phyloP scores from a whole-genome alignment of 371 early-diverging fungal genomes.

The Basidiobolus heterosporus region DNA sequence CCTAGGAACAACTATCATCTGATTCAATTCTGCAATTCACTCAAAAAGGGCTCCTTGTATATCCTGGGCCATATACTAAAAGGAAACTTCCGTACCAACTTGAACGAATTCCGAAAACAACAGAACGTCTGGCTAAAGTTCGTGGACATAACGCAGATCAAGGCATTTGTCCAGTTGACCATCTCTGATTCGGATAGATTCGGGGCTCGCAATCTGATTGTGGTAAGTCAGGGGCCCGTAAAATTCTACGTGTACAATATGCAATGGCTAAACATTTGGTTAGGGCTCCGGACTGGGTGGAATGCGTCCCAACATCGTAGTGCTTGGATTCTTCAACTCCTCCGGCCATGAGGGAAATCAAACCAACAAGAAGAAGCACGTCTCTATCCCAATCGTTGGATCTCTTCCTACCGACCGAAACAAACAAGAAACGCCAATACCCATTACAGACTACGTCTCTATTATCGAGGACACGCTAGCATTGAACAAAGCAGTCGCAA shows the following conservation, averaged over 20 bases:
- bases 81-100: conserved; percentile 21
- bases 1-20: conserved; percentile 24
- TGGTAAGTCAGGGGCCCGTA: no score
- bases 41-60: conserved; percentile 47
- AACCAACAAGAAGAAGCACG: conserved; percentile 2
- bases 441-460: conserved; percentile 29
- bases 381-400: neutral
- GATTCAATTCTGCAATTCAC: conserved; percentile 37
- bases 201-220: conserved; percentile 26
- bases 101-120: conserved; percentile 21
- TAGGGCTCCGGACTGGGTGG: conserved; percentile 38
- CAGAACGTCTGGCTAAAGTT: conserved; percentile 28
- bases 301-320: conserved; percentile 44
- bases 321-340: conserved; percentile 26
- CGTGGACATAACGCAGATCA: conserved; percentile 29
- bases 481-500: conserved; percentile 41
- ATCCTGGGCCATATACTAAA: conserved; percentile 35
- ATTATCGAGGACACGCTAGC: conserved; percentile 41
- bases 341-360: conserved; percentile 3
- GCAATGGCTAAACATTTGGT: no score
- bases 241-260: no score
- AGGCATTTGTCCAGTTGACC: conserved; percentile 38
- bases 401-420: conserved; percentile 29
- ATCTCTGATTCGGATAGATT: conserved; percentile 21
- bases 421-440: conserved; percentile 25